Conservation (phyloP, 1,284 basidiomycete species). For the Kalmanozyma brasiliensis region DNA sequence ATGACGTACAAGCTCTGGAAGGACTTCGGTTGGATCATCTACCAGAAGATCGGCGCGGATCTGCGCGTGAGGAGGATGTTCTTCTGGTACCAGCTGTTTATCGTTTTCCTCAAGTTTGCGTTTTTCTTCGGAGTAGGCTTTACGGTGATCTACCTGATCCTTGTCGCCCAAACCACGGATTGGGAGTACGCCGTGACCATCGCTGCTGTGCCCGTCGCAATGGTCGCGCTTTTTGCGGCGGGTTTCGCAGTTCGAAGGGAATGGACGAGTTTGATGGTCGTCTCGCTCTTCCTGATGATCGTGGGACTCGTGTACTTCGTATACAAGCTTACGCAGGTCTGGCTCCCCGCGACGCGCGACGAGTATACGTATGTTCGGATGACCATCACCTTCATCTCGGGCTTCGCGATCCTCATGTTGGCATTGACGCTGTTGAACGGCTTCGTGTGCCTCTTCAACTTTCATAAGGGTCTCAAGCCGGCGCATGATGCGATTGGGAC, state of each 20-base stretch:
- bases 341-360: constrained; percentile 41
- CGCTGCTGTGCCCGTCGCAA: constrained; percentile 55
- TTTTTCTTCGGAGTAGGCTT: constrained; percentile 62
- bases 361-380: constrained; percentile 53
- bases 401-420: constrained; percentile 48
- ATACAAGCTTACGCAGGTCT: constrained; percentile 54
- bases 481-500: constrained; percentile 54
- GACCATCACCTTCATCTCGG: constrained; percentile 58
- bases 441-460: constrained; percentile 56
- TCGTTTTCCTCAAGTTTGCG: constrained; percentile 60
- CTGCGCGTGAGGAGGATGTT: constrained; percentile 50
- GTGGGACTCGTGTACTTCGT: constrained; percentile 54
- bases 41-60: constrained; percentile 61
- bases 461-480: constrained; percentile 51
- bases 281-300: constrained; percentile 49
- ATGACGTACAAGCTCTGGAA: constrained; percentile 52
- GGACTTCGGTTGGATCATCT: constrained; percentile 63
- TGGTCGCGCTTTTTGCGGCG: constrained; percentile 50
- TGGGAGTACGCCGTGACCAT: constrained; percentile 59
- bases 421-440: constrained; percentile 46
- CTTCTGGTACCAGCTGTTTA: constrained; percentile 60
- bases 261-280: constrained; percentile 50
- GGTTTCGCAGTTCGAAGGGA: constrained; percentile 55
- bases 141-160: constrained; percentile 58
- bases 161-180: constrained; percentile 50